These are phyloP conservation scores for Alternaria ethzedia DNA, from an alignment of 2,329 filamentous ascomycete species.

Conservation along the genomic window DNA sequence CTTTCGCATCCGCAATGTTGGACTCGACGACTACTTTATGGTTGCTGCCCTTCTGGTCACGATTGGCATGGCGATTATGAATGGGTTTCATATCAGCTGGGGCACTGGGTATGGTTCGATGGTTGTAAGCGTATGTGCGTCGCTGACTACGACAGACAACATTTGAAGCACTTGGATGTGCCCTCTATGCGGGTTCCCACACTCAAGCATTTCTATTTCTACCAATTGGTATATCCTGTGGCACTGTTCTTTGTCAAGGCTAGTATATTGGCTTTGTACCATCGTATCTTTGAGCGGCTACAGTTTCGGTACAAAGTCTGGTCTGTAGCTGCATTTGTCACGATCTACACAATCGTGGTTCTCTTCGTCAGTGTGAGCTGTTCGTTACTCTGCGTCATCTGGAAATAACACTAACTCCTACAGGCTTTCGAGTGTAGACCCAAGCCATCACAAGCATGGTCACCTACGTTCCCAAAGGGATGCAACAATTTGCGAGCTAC, in stretches of 20 bases:
- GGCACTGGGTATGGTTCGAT: conserved; percentile 2
- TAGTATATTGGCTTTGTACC: conserved; percentile 30
- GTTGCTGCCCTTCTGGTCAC: neutral
- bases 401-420: neutral
- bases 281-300: conserved; percentile 22
- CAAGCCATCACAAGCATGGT: conserved; percentile 20
- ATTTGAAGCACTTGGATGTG: neutral
- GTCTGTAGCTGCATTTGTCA: conserved; percentile 11
- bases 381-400: neutral
- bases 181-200: neutral
- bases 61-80: conserved; percentile 4
- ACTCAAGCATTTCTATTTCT: conserved; percentile 23
- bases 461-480: conserved; percentile 23
- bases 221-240: conserved; percentile 32
- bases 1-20: neutral
- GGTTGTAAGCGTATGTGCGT: neutral
- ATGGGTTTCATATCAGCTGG: conserved; percentile 2
- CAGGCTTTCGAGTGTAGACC: conserved; percentile 28
- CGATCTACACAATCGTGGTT: conserved; percentile 15
- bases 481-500: conserved; percentile 27
- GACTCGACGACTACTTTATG: neutral
- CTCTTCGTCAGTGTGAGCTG: conserved; percentile 19
- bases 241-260: conserved; percentile 29
- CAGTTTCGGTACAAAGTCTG: conserved; percentile 12
- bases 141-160: neutral